phyloP scores from a whole-genome alignment of 192 early-diverging fungal species.

The Blastocladiella britannica region DNA sequence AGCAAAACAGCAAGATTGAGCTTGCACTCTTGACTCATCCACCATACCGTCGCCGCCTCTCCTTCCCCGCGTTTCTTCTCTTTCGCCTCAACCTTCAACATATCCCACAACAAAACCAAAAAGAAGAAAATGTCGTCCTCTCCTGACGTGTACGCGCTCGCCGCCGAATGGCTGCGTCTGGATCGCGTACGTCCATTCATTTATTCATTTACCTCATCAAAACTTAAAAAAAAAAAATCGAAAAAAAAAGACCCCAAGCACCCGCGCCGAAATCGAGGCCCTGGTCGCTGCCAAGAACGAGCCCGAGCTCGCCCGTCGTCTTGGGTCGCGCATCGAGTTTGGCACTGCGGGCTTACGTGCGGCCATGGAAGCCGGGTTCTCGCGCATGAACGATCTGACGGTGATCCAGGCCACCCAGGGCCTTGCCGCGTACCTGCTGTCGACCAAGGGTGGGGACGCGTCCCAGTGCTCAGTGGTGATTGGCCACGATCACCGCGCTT shows the following conservation, averaged over 20 bases:
- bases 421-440: conserved; percentile 42
- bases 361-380: conserved; percentile 83
- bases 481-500: conserved; percentile 82
- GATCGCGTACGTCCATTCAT: background rate
- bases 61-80: no score
- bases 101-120: no score
- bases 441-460: conserved; percentile 25
- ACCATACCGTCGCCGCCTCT: no score
- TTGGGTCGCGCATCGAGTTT: conserved; percentile 49
- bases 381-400: conserved; percentile 78
- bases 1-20: no score
- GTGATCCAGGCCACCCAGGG: conserved; percentile 88
- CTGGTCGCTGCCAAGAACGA: conserved; percentile 23
- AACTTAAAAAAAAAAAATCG: background rate
- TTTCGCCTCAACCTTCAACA: no score
- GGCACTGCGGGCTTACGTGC: conserved; percentile 77
- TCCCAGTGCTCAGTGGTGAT: conserved; percentile 61
- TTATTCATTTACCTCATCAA: background rate
- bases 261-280: conserved; percentile 31
- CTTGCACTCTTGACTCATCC: no score
- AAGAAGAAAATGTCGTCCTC: no score
- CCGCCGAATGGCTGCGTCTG: background rate
- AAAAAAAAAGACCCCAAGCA: conserved; percentile 27
- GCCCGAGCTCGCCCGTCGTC: conserved; percentile 27
- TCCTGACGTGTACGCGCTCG: no score